A percentile compares a stretch with the other conserved stretches of the same genome.
phyloP scores from a whole-genome alignment of 148 eudicot species.

The Bassia scoparia region DNA sequence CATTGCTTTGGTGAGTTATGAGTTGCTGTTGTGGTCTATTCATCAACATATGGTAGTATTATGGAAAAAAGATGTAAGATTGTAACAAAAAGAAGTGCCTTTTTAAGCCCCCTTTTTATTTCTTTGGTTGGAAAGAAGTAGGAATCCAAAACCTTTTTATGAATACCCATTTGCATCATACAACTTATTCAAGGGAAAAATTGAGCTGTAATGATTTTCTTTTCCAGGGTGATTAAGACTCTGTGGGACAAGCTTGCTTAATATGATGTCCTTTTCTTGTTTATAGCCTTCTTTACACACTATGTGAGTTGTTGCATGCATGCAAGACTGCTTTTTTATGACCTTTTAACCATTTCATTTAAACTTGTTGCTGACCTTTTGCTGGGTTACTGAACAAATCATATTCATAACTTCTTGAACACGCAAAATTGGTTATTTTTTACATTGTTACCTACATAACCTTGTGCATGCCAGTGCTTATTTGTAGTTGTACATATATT shows the following conservation, averaged over 20 bases:
- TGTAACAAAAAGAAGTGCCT: neutral
- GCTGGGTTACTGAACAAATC: neutral
- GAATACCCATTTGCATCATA: too few species aligned
- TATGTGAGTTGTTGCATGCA: too few species aligned
- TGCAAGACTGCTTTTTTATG: neutral
- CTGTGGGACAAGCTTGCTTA: neutral
- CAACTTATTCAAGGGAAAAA: neutral
- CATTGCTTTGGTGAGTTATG: neutral
- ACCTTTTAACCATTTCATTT: neutral
- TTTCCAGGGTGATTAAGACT: neutral
- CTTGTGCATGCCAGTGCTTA: too few species aligned
- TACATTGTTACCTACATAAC: neutral
- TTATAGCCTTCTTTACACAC: too few species aligned
- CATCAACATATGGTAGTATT: neutral
- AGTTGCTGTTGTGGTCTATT: neutral
- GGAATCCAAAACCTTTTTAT: too few species aligned
- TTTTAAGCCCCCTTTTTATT: neutral
- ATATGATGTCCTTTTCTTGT: neutral
- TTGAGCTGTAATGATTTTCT: too few species aligned
- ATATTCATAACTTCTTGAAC: neutral
- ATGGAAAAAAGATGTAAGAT: neutral
- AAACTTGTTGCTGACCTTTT: neutral
- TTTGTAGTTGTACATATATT: too few species aligned
- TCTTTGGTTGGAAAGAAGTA: neutral
- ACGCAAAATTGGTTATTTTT: neutral